Percentiles rank a stretch among this genome's conserved stretches.
Evolutionary conservation across 164 flowering plant genomes (phyloP).

Genomic region (Sedum album): DNA sequence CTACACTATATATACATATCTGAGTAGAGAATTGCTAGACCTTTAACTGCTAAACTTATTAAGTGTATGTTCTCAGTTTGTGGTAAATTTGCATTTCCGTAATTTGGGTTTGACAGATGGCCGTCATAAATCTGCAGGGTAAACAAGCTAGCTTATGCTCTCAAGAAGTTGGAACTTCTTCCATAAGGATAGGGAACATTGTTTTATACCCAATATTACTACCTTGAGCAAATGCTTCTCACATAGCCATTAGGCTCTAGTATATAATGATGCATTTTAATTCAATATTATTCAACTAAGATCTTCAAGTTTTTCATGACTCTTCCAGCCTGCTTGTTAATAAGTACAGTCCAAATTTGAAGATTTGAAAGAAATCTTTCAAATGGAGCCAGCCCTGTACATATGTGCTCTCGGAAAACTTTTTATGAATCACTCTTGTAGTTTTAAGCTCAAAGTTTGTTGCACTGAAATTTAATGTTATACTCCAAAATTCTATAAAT

Average conservation of each 20-base stretch:
- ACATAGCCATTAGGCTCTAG: background rate
- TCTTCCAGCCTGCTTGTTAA: too few relatives aligned
- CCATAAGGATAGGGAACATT: background rate
- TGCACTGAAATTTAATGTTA: too few relatives aligned
- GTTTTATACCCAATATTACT: background rate
- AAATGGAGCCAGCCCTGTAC: too few relatives aligned
- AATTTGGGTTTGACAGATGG: background rate
- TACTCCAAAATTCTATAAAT: too few relatives aligned
- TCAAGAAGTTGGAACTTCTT: background rate
- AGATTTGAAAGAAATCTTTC: too few relatives aligned
- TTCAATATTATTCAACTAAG: background rate
- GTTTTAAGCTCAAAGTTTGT: too few relatives aligned
- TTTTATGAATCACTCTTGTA: too few relatives aligned
- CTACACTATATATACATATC: background rate
- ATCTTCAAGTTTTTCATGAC: background rate
- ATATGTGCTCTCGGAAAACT: too few relatives aligned
- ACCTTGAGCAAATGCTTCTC: background rate
- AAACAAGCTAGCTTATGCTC: background rate
- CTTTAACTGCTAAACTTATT: too few relatives aligned
- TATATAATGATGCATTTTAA: background rate
- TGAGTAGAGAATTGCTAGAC: background rate
- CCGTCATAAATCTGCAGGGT: background rate
- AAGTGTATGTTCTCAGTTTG: background rate
- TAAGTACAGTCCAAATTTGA: too few relatives aligned
- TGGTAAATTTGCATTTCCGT: background rate